Evolutionary conservation across 805 yeast genomes (phyloP).

Genomic region (Hanseniaspora nectarophila): DNA sequence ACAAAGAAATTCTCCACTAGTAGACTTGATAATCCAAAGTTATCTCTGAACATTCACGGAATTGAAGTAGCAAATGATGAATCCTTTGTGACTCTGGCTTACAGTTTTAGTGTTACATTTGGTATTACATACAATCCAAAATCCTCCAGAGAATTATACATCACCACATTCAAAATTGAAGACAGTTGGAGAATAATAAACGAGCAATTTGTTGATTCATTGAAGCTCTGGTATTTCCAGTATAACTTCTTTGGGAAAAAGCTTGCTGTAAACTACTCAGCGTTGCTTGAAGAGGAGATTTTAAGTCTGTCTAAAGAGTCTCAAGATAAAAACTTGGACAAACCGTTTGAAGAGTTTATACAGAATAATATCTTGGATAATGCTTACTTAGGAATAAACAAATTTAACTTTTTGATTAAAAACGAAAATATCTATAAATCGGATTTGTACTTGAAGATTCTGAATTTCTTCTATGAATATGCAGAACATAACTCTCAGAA

Average conservation of each 20-base stretch:
- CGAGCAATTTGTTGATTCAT: conserved; percentile 19
- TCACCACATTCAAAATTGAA: conserved; percentile 23
- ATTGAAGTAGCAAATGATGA: conserved; percentile 24
- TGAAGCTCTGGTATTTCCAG: conserved; percentile 28
- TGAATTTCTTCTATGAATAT: conserved; percentile 22
- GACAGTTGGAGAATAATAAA: conserved; percentile 22
- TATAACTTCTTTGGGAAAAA: conserved; percentile 22
- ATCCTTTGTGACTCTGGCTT: conserved; percentile 23
- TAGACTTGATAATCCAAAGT: conserved; percentile 21
- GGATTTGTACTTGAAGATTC: conserved; percentile 16
- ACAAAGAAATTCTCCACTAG: not conserved
- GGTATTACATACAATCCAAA: conserved; percentile 25
- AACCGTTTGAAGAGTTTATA: conserved; percentile 21
- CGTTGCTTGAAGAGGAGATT: not conserved
- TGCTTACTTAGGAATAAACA: conserved; percentile 18
- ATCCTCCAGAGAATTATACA: conserved; percentile 22
- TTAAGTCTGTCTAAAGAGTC: not conserved
- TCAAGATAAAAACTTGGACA: conserved; percentile 14
- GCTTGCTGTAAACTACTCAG: conserved; percentile 18
- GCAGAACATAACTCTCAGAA: conserved; percentile 19
- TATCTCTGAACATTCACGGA: conserved; percentile 22
- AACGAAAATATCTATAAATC: conserved; percentile 17
- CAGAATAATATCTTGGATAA: conserved; percentile 16
- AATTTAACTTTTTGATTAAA: conserved; percentile 21
- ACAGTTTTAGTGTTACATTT: conserved; percentile 22